Conservation (phyloP, 208 protist genomes). For the Kentomonas sorsogonicus region DNA sequence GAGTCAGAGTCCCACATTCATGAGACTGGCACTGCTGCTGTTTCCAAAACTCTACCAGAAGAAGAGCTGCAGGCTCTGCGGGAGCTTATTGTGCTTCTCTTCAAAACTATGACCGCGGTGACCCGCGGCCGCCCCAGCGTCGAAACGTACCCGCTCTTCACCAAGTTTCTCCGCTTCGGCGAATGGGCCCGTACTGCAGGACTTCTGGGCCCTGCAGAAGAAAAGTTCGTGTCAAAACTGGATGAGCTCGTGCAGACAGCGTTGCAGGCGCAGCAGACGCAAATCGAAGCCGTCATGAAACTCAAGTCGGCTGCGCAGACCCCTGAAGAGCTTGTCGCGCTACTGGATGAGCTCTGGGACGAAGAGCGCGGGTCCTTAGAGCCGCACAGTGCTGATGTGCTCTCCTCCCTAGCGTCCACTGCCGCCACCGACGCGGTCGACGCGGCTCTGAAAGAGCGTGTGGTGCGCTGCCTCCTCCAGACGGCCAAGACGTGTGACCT, state of each 20-base stretch:
- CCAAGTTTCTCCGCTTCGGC: constrained; percentile 46
- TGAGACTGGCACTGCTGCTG: too few relatives aligned
- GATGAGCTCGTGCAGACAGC: constrained; percentile 31
- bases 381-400: constrained; percentile 71
- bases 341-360: constrained; percentile 53
- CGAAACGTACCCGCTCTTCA: constrained; percentile 39
- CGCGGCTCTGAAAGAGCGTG: constrained; percentile 23
- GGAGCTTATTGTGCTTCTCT: too few relatives aligned
- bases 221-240: constrained; percentile 22
- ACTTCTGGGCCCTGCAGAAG: constrained; percentile 26
- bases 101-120: too few relatives aligned
- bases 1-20: too few relatives aligned
- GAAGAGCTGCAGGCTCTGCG: too few relatives aligned
- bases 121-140: constrained; percentile 18
- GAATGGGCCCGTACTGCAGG: constrained; percentile 43
- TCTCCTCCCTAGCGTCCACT: constrained; percentile 63
- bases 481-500: constrained; percentile 35
- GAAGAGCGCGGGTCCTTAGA: constrained; percentile 28
- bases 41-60: too few relatives aligned
- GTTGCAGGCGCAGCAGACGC: constrained; percentile 36
- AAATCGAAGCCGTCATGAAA: constrained; percentile 72
- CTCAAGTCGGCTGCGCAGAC: constrained; percentile 38
- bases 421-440: constrained; percentile 27
- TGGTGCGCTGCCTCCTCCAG: constrained; percentile 45
- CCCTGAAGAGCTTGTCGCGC: constrained; percentile 24